Evolutionary conservation across 2,329 filamentous ascomycete genomes (phyloP).

Genomic region (Fusarium neocosmosporiellum): DNA sequence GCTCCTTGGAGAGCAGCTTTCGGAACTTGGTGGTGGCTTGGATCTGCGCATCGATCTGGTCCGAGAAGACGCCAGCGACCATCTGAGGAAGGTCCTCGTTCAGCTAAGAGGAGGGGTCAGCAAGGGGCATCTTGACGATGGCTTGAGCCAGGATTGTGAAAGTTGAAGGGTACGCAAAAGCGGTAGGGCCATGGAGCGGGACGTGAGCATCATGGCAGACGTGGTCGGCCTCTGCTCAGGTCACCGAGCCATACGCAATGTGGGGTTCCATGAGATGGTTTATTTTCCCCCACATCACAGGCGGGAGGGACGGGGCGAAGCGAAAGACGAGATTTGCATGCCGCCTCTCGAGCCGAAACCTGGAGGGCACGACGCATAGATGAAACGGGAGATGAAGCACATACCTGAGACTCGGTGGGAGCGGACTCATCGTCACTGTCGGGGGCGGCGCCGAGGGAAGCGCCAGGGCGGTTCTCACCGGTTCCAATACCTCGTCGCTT

Average conservation of each 20-base stretch:
- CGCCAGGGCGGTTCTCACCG: constrained; percentile 82
- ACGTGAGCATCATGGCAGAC: constrained; percentile 13
- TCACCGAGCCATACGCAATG: constrained; percentile 39
- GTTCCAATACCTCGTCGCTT: constrained; percentile 95
- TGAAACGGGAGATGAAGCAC: constrained; percentile 25
- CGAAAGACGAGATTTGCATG: constrained; percentile 20
- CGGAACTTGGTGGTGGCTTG: constrained; percentile 98
- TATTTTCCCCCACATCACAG: constrained; percentile 49
- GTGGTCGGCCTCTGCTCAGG: constrained; percentile 23
- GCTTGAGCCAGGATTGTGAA: constrained; percentile 3
- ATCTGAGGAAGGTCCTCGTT: constrained; percentile 98
- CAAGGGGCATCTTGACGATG: constrained; percentile 13
- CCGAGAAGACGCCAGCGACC: constrained; percentile 97
- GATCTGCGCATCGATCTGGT: constrained; percentile 98
- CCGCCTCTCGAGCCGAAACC: not conserved
- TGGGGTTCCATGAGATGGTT: constrained; percentile 47
- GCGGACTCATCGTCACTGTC: constrained; percentile 98
- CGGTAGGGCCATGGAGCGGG: constrained; percentile 14
- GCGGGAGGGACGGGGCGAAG: constrained; percentile 35
- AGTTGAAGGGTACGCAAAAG: not conserved
- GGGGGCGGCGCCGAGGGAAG: constrained; percentile 85
- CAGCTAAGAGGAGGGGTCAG: constrained; percentile 67
- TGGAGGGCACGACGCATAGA: constrained; percentile 10
- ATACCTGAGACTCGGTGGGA: constrained; percentile 95
- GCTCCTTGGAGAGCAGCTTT: constrained; percentile 97